Percentiles rank a stretch among this genome's conserved stretches.
Evolutionary conservation across 164 flowering plant species (phyloP).

Genomic region (Malania oleifera): DNA sequence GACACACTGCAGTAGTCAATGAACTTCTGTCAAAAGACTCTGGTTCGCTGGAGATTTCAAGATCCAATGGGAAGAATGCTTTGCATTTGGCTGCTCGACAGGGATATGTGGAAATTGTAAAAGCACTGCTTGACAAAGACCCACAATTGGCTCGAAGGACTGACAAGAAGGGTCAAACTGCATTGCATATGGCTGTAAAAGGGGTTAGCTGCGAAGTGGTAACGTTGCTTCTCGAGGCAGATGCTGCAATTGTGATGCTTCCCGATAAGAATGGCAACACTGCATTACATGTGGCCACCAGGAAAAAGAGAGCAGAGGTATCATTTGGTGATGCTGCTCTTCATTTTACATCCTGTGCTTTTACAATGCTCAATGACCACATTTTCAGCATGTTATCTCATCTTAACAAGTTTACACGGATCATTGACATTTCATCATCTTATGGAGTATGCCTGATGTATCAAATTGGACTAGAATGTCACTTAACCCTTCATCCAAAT

Average conservation of each 20-base stretch:
- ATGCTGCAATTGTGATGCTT: constrained; percentile 85
- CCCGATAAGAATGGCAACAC: constrained; percentile 81
- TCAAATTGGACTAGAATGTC: background rate
- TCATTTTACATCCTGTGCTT: background rate
- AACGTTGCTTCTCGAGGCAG: constrained; percentile 65
- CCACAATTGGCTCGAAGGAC: constrained; percentile 69
- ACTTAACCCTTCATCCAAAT: background rate
- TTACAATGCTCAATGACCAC: background rate
- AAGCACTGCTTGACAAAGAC: constrained; percentile 60
- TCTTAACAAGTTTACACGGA: background rate
- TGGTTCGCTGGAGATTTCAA: constrained; percentile 57
- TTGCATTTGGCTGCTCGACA: constrained; percentile 72
- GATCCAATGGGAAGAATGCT: constrained; percentile 78
- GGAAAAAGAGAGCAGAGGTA: constrained; percentile 88
- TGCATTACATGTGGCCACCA: constrained; percentile 79
- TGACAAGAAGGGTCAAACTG: constrained; percentile 88
- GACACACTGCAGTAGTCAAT: constrained; percentile 64
- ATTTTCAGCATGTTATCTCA: background rate
- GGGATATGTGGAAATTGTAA: constrained; percentile 77
- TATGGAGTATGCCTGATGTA: background rate
- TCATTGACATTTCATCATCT: background rate
- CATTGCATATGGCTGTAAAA: constrained; percentile 89
- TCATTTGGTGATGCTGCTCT: background rate
- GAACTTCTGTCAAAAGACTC: constrained; percentile 56
- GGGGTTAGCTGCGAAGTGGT: constrained; percentile 71